Evolutionary conservation across 257 asterid genomes (phyloP), one percentile per base, ranked within the genome.

Genomic region (Plantago ovata): DNA sequence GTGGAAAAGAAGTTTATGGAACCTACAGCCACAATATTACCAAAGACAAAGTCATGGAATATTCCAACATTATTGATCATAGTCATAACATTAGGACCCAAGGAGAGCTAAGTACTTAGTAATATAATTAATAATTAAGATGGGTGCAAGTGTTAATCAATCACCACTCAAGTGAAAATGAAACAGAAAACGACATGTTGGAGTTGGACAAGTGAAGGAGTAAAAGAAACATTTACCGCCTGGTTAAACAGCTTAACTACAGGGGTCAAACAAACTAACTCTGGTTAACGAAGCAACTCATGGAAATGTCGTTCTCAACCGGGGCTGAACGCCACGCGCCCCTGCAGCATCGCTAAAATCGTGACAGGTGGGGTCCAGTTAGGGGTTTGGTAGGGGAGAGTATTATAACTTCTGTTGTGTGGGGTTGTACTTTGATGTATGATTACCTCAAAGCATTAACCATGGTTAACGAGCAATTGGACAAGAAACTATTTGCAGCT

Each of bases 371-470:
- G 36, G 36, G 36, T 10, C 23, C 36, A 22, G 16, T 21, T 19
- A 21, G 55, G 55, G 16, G 55, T 49, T 49, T 49, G 55, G 55
- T 49, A 49, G 55, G 14, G 7, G 36, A n/a, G 36, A 28, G 36
- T 28, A 8, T 28, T 32, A 49, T 21, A 49, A 22, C 16, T 49
- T 45, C 21, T 48, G 48, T 28, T 28, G n/a, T 28, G 36, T 28
- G 36, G 36, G 36, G 36, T 28, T 28, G 36, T 28, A 28, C 36
- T 3, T 6, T 3, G n/a, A 2, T 15, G 54, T 6, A 21, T 21
- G 36, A 5, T 49, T 49, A 21, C 9, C 9, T 12, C 36, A 12
- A n/a, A 12, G 10, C 36, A 3, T 49, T 49, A 49, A 49, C 55
- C 55, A 49, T 22, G 38, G 55, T 49, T 49, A 49, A 18, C 10